Base-by-base conservation (phyloP, 441 rosid species). In the Hura crepitans region DNA sequence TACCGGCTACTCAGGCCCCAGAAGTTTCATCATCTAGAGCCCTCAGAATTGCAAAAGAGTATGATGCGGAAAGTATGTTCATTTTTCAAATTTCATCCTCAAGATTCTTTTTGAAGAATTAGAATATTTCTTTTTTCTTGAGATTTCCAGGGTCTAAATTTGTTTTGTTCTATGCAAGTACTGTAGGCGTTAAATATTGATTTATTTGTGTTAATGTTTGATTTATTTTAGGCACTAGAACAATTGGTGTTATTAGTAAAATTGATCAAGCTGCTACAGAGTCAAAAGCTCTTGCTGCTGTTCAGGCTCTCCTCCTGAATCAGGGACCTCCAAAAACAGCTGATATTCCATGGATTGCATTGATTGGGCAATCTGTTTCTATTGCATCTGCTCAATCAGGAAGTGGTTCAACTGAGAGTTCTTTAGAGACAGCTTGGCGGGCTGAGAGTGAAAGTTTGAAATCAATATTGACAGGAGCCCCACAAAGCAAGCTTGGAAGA, bases 391-490 rank as follows among this genome's bases (percentile, higher is more conserved):
- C 93, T 54, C 89, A 87, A 75, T 85, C 98, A 71, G 96, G 90
- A 64, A 79, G 85, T 71, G 82, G 79, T 74, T 80, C 84, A 25
- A 72, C 89, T 43, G 97, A 93, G 74, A 93, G 80, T 79, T 89
- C 98, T 66, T 85, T 93, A 75, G 98, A 93, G 83, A 90, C 92
- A 70, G 98, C 98, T 54, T 89, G 98, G 98, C 86, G 86, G 55
- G 97, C 96, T 22, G 97, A 93, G 90, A 92, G 84, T 72, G 98
- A 89, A 78, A 93, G 95, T 80, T 81, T 93, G 0, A 93, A 91
- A 71, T 88, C 95, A 58, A 87, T 87, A 74, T 77, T 93, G 73
- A 88, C 79, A 27, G 96, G 96, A 75, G 90, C 92, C 56, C 97
- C 96, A 11, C 97, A 78, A 71, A 85, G 80, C 88, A 91, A 87